These are phyloP conservation scores for Odontarrhena argentea DNA, from an alignment of 345 rosid genomes.

Conservation along the genomic window DNA sequence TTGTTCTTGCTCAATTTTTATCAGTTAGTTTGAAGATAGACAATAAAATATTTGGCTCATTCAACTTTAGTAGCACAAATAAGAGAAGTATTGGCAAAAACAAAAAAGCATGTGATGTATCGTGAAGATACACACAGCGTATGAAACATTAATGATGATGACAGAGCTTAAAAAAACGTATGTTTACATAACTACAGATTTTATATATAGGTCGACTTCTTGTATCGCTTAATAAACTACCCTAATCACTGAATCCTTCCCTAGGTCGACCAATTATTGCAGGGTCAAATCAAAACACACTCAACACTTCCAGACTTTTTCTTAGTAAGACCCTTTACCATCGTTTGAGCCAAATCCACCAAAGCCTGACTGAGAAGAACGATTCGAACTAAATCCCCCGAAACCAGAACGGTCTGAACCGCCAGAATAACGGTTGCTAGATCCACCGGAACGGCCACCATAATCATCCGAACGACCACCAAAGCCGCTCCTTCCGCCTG, in stretches of 20 bases:
- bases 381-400: conserved; percentile 48
- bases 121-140: background rate
- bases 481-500: conserved; percentile 46
- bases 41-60: too few species aligned
- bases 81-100: background rate
- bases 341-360: conserved; percentile 43
- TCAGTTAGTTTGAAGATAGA: too few species aligned
- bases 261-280: conserved; percentile 26
- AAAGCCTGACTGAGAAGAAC: conserved; percentile 46
- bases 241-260: conserved; percentile 23
- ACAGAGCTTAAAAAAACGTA: conserved; percentile 15
- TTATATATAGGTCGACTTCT: conserved; percentile 25
- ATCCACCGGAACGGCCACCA: conserved; percentile 35
- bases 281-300: conserved; percentile 29
- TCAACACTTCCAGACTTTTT: conserved; percentile 11
- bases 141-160: background rate
- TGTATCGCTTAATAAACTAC: conserved; percentile 21
- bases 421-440: conserved; percentile 37
- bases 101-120: background rate
- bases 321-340: conserved; percentile 37
- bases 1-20: too few species aligned
- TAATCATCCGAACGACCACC: conserved; percentile 44
- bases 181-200: conserved; percentile 34
- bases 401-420: conserved; percentile 44
- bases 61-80: too few species aligned